Evolutionary conservation across 2,329 filamentous ascomycete genomes (phyloP).

Genomic region (Periglandula ipomoeae): DNA sequence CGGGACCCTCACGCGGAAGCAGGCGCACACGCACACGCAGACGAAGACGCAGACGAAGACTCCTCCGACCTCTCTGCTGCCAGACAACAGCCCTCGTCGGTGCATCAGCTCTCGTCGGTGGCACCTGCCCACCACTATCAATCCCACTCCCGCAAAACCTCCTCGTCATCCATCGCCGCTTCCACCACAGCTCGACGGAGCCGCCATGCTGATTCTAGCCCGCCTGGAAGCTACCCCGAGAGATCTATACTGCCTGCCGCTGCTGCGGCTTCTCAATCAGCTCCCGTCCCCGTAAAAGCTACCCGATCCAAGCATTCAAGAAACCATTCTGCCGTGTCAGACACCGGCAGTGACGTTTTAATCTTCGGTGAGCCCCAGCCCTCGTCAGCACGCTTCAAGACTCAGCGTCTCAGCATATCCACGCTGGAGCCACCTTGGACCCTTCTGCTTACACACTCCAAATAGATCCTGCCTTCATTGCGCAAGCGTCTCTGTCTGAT

Average conservation of each 20-base stretch:
- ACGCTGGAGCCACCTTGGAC: slow-evolving; percentile 20
- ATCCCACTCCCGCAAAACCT: slow-evolving; percentile 25
- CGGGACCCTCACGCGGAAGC: not conserved
- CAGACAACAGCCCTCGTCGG: not conserved
- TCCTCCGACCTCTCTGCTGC: not conserved
- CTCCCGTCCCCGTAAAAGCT: slow-evolving; percentile 30
- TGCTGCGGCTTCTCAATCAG: slow-evolving; percentile 35
- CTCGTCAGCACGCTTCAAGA: slow-evolving; percentile 37
- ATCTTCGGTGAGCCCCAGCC: slow-evolving; percentile 28
- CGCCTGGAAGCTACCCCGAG: slow-evolving; percentile 46
- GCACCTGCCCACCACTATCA: not conserved
- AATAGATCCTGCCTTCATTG: slow-evolving; percentile 38
- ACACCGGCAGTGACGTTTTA: slow-evolving; percentile 31
- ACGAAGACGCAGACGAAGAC: too few species aligned
- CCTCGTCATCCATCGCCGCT: slow-evolving; percentile 32
- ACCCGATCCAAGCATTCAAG: slow-evolving; percentile 33
- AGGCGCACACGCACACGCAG: too few species aligned
- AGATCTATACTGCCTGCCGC: slow-evolving; percentile 54
- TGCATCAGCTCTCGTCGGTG: not conserved
- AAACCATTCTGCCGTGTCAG: slow-evolving; percentile 33
- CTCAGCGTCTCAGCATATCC: slow-evolving; percentile 38
- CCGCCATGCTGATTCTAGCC: slow-evolving; percentile 50
- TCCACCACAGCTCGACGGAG: slow-evolving; percentile 40
- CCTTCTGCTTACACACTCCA: slow-evolving; percentile 24
- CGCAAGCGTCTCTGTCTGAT: slow-evolving; percentile 40